A percentile compares a stretch with the other conserved stretches of the same genome.
phyloP scores from a whole-genome alignment of 495 filamentous ascomycete genomes.

The Rostrohypoxylon terebratum region DNA sequence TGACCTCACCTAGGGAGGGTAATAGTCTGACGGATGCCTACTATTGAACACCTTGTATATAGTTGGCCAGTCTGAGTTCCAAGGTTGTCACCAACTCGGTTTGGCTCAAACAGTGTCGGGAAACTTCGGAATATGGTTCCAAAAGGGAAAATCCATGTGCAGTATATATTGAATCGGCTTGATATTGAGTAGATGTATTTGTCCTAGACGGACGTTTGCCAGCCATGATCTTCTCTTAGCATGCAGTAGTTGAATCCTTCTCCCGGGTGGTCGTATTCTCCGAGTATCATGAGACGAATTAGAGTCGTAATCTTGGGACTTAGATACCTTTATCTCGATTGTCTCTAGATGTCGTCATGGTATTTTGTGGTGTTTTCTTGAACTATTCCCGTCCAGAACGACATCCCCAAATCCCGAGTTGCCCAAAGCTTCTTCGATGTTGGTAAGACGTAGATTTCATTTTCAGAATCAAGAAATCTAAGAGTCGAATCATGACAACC shows the following conservation, averaged over 20 bases:
- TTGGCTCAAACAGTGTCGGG: not conserved
- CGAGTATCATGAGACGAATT: not conserved
- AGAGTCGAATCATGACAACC: not conserved
- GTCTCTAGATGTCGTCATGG: not conserved
- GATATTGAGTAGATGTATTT: not conserved
- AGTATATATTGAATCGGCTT: constrained; percentile 7
- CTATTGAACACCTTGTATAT: constrained; percentile 21
- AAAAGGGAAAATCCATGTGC: not conserved
- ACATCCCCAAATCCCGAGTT: not conserved
- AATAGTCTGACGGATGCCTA: constrained; percentile 10
- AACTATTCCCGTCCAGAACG: not conserved
- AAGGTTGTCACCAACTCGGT: not conserved
- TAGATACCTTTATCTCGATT: not conserved
- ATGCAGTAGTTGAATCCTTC: not conserved
- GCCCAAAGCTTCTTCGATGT: not conserved
- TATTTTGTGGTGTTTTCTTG: not conserved
- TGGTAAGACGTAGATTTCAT: not conserved
- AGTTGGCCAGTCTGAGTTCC: constrained; percentile 10
- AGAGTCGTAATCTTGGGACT: not conserved
- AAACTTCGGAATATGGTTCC: not conserved
- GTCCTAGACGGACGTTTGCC: not conserved
- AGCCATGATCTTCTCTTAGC: not conserved
- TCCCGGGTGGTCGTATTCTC: not conserved
- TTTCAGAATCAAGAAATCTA: not conserved
- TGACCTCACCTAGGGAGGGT: not conserved